A percentile compares a stretch with the other conserved stretches of the same genome.
phyloP scores from a whole-genome alignment of 1,284 basidiomycete species.

The Sparassis latifolia region DNA sequence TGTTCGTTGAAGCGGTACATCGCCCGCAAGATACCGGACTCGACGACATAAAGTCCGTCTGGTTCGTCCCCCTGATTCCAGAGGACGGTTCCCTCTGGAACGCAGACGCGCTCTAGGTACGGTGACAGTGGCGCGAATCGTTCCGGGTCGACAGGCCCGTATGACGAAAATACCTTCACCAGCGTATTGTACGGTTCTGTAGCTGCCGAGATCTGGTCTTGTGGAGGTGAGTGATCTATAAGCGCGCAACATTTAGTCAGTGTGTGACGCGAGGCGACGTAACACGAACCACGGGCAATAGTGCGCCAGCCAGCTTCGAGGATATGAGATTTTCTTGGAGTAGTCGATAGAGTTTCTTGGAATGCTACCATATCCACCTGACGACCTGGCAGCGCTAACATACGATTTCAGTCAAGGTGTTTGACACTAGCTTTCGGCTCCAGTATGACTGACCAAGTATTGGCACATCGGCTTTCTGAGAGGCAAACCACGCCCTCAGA shows the following conservation, averaged over 20 bases:
- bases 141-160: conserved; percentile 43
- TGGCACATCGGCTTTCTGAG: conserved; percentile 48
- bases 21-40: conserved; percentile 78
- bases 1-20: conserved; percentile 73
- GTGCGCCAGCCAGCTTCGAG: conserved; percentile 72
- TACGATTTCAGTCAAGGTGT: neutral
- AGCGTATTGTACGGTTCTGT: conserved; percentile 62
- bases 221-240: conserved; percentile 20
- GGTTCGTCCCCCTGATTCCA: conserved; percentile 74
- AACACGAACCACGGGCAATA: conserved; percentile 47
- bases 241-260: neutral
- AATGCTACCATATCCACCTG: conserved; percentile 40
- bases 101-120: conserved; percentile 64
- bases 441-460: conserved; percentile 26
- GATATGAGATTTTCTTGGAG: conserved; percentile 71
- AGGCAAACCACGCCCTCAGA: conserved; percentile 68
- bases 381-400: conserved; percentile 53
- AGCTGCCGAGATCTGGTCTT: conserved; percentile 10
- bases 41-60: conserved; percentile 83
- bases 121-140: conserved; percentile 53
- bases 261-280: neutral
- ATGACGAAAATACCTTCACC: conserved; percentile 70
- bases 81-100: conserved; percentile 58
- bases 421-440: neutral
- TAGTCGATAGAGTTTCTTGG: conserved; percentile 59